phyloP scores from a whole-genome alignment of 2,329 filamentous ascomycete genomes.

The Aureobasidium musti region DNA sequence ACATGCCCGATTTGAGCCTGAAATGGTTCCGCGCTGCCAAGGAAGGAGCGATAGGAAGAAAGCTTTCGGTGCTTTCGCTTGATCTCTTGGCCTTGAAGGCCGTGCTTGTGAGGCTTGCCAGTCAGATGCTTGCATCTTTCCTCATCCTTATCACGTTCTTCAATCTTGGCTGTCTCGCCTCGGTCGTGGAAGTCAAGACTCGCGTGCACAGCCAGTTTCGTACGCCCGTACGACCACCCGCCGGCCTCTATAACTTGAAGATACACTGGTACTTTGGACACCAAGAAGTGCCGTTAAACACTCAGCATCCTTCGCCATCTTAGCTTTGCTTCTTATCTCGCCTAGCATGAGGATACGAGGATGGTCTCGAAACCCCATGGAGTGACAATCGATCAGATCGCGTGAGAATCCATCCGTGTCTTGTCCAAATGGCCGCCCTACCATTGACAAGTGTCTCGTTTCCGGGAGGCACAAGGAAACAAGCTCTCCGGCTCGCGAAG shows the following conservation, averaged over 20 bases:
- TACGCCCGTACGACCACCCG: background rate
- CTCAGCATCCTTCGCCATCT: slow-evolving; percentile 8
- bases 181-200: background rate
- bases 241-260: background rate
- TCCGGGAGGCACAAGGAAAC: slow-evolving; percentile 4
- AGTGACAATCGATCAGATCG: slow-evolving; percentile 4
- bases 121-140: too few species aligned
- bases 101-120: slow-evolving; percentile 1
- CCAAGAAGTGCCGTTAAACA: background rate
- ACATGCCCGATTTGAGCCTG: slow-evolving; percentile 18
- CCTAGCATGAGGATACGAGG: background rate
- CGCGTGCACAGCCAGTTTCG: background rate
- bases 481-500: background rate
- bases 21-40: background rate
- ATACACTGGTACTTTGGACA: background rate
- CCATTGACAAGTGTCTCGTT: slow-evolving; percentile 7
- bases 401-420: background rate
- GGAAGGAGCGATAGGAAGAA: background rate
- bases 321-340: slow-evolving; percentile 21
- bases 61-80: slow-evolving; percentile 21
- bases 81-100: slow-evolving; percentile 17
- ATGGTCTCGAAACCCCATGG: slow-evolving; percentile 3
- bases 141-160: background rate
- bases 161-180: background rate
- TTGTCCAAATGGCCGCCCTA: background rate